Base-by-base conservation (phyloP, 1,284 basidiomycete genomes). In the Cutaneotrichosporon dermatis region DNA sequence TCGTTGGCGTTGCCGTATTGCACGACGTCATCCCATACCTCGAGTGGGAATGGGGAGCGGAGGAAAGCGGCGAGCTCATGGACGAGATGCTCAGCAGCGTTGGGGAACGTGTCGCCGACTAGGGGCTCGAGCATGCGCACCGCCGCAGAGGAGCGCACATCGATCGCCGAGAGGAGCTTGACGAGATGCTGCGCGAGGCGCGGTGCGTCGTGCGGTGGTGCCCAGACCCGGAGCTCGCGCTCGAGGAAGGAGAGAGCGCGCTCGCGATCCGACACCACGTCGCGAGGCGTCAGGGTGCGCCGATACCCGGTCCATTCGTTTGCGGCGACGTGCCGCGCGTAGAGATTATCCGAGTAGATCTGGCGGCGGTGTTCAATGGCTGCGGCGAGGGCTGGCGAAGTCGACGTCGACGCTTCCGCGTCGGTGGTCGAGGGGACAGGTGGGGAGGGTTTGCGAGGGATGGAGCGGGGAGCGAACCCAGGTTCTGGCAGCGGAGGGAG, bases 51-150 rank as follows among this genome's bases (percentile, higher is more conserved):
- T 3, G 91, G 91, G 8, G 89, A 92, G 53, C 92, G 83, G 34
- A 93, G 80, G 73, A 88, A 94, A 42, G 83, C 85, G 73, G 92
- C 92, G 16, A 94, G 82, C 78, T 94, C 91, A 78, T 94, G 91
- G 7, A 87, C 88, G 76, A 94, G 92, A 76, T 93, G 92, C 71
- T 94, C 90, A 9, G 91, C 88, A 65, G 88, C 88, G 40, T 80
- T 77, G 59, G 84, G 83, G 57, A 84, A 81, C 10, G 76, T 73
- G 65, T 93, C 91, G 49, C 56, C 59, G 41, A 94, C 80, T 8
- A 93, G 78, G 66, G 88, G 87, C 45, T 93, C 82, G 43, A 94
- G 80, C 9, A 93, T 78, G 66, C 88, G 87, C 48, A 93, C 82
- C 37, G 90, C 88, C 25, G 87, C 85, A 74, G 93, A 89, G 9